These are phyloP conservation scores for Magnusiomyces starmeri DNA, from an alignment of 1,139 yeast species.

Conservation along the genomic window DNA sequence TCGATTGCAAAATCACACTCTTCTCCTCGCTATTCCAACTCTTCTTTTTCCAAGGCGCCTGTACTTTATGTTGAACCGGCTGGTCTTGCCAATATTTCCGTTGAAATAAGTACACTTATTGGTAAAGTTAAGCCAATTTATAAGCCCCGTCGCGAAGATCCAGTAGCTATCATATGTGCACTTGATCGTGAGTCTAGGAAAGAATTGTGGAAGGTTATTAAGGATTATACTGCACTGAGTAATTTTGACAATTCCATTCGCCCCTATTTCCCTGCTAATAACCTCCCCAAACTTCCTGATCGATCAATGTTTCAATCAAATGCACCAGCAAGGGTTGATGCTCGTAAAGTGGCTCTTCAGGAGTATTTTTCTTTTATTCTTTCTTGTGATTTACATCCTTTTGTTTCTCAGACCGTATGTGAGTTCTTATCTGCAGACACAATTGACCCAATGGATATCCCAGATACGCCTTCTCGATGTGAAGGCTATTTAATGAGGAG, in stretches of 20 bases:
- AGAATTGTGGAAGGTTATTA: constrained; percentile 67
- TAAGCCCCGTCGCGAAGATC: constrained; percentile 41
- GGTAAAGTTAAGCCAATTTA: constrained; percentile 32
- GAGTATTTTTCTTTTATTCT: constrained; percentile 44
- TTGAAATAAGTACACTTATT: constrained; percentile 50
- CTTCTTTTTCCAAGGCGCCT: constrained; percentile 1
- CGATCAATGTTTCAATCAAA: constrained; percentile 48
- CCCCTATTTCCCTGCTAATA: constrained; percentile 42
- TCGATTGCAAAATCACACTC: neutral
- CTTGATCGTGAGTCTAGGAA: constrained; percentile 51
- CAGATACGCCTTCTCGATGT: constrained; percentile 49
- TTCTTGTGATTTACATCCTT: constrained; percentile 50
- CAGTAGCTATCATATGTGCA: constrained; percentile 53
- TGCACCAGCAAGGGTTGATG: constrained; percentile 60
- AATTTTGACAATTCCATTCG: constrained; percentile 53
- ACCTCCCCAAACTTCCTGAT: constrained; percentile 54
- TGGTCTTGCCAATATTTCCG: constrained; percentile 54
- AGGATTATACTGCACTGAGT: constrained; percentile 48
- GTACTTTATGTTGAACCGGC: constrained; percentile 55
- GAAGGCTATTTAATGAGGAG: constrained; percentile 67
- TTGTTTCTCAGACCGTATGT: constrained; percentile 49
- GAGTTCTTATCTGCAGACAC: constrained; percentile 63
- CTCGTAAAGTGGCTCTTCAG: constrained; percentile 48
- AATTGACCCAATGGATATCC: constrained; percentile 56
- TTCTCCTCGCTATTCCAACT: neutral